Conservation (phyloP, 176 grass and related monocot genomes). For the Puccinellia tenuiflora region DNA sequence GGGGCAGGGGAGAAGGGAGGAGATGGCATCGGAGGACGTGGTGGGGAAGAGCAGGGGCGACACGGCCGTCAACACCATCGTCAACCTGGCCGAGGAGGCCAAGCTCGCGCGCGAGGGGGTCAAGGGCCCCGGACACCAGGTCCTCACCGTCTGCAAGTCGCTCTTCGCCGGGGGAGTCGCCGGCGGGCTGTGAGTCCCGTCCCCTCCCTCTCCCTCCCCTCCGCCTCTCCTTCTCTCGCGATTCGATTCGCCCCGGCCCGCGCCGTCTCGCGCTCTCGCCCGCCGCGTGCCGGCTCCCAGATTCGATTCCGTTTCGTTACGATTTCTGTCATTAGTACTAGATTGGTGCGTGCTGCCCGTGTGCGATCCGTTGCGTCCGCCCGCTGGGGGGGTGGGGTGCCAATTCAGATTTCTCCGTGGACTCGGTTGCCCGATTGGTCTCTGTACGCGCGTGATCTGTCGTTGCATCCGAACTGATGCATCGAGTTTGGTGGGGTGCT, state of each 20-base stretch:
- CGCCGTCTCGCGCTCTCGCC: neutral
- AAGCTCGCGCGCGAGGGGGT: conserved; percentile 95
- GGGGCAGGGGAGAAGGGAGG: neutral
- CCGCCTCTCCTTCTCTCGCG: neutral
- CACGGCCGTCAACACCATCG: conserved; percentile 90
- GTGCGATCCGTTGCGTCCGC: neutral
- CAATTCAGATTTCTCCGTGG: no score
- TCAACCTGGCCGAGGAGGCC: conserved; percentile 93
- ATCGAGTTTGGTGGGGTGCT: neutral
- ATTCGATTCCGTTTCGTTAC: neutral
- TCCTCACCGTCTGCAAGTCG: conserved; percentile 84
- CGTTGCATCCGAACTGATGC: neutral
- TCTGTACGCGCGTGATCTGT: neutral
- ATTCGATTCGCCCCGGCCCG: neutral
- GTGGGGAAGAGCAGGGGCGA: conserved; percentile 91
- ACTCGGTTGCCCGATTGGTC: neutral
- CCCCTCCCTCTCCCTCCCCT: no score
- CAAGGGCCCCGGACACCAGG: conserved; percentile 65
- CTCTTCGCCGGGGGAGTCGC: conserved; percentile 92
- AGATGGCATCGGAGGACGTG: conserved; percentile 98
- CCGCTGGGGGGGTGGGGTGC: no score
- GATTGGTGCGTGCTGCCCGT: neutral
- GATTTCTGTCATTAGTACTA: neutral
- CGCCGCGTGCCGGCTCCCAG: neutral
- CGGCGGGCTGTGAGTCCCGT: conserved; percentile 79